Percentiles rank a stretch among this genome's conserved stretches.
Conservation (phyloP, 148 eudicot species). For the Chenopodium quinoa region DNA sequence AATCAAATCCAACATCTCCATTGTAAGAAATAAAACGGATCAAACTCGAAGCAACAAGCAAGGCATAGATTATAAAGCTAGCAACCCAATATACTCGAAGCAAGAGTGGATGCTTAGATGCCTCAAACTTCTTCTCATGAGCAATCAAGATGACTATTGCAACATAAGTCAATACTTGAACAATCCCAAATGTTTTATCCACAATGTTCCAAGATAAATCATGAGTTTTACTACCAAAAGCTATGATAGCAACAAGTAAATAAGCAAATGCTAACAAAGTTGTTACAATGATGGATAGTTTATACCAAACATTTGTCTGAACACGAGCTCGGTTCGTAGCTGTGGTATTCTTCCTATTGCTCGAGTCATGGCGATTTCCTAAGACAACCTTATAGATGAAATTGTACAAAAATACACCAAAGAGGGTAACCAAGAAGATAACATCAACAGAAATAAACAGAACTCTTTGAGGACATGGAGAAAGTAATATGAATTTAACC, state of each 20-base stretch:
- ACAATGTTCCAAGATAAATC: slow-evolving; percentile 46
- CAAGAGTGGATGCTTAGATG: slow-evolving; percentile 48
- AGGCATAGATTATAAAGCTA: slow-evolving; percentile 42
- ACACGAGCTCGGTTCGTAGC: slow-evolving; percentile 20
- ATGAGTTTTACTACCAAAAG: slow-evolving; percentile 27
- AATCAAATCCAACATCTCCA: slow-evolving; percentile 13
- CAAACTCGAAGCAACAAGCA: slow-evolving; percentile 52
- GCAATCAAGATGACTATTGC: slow-evolving; percentile 46
- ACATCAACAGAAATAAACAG: slow-evolving; percentile 53
- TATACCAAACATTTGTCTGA: slow-evolving; percentile 48
- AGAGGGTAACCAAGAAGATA: slow-evolving; percentile 51
- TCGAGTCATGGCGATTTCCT: slow-evolving; percentile 20
- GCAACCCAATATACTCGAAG: slow-evolving; percentile 64
- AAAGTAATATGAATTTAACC: slow-evolving; percentile 66
- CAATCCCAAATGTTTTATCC: slow-evolving; percentile 61
- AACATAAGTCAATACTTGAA: slow-evolving; percentile 58
- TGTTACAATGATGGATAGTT: slow-evolving; percentile 42
- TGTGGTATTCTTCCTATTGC: slow-evolving; percentile 32
- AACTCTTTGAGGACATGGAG: slow-evolving; percentile 85
- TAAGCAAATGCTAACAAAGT: slow-evolving; percentile 37
- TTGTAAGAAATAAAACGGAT: slow-evolving; percentile 42
- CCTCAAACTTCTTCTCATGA: slow-evolving; percentile 61
- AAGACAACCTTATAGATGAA: slow-evolving; percentile 42
- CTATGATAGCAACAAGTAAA: slow-evolving; percentile 40
- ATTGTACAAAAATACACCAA: slow-evolving; percentile 43